Conservation (phyloP, 2,329 filamentous ascomycete genomes). For the Ilyonectria sp. region DNA sequence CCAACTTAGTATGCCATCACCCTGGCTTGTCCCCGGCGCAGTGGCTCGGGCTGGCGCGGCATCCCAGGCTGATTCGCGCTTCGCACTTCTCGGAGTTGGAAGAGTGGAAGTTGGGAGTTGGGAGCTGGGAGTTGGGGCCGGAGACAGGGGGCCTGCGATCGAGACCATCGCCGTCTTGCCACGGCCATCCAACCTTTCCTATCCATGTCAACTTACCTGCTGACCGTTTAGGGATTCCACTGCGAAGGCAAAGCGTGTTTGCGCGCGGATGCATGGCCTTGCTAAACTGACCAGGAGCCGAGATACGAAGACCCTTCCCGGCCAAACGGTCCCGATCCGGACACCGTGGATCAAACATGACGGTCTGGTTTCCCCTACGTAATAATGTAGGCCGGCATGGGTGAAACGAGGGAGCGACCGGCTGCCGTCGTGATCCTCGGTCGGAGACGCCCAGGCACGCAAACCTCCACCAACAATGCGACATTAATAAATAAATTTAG, state of each 20-base stretch:
- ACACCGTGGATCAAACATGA: conserved; percentile 9
- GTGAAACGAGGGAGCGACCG: conserved; percentile 21
- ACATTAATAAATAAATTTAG: conserved; percentile 35
- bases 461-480: conserved; percentile 27
- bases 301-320: background rate
- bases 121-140: conserved; percentile 9
- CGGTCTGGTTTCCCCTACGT: conserved; percentile 13
- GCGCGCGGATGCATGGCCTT: conserved; percentile 5
- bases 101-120: background rate
- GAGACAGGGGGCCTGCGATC: conserved; percentile 13
- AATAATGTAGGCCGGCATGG: conserved; percentile 12
- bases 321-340: conserved; percentile 21
- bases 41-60: conserved; percentile 39
- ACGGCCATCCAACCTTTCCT: conserved; percentile 14
- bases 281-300: background rate
- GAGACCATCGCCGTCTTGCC: conserved; percentile 16
- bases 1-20: conserved; percentile 22
- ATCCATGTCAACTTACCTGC: conserved; percentile 19
- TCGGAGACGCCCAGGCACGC: conserved; percentile 15
- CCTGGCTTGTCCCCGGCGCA: conserved; percentile 35
- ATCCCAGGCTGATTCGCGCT: conserved; percentile 33
- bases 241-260: conserved; percentile 17
- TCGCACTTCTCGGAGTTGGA: conserved; percentile 18
- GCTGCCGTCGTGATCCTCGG: conserved; percentile 17
- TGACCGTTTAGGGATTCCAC: conserved; percentile 22